Evolutionary conservation across 805 yeast genomes (phyloP).

Genomic region (Metschnikowia baotianmanensis): DNA sequence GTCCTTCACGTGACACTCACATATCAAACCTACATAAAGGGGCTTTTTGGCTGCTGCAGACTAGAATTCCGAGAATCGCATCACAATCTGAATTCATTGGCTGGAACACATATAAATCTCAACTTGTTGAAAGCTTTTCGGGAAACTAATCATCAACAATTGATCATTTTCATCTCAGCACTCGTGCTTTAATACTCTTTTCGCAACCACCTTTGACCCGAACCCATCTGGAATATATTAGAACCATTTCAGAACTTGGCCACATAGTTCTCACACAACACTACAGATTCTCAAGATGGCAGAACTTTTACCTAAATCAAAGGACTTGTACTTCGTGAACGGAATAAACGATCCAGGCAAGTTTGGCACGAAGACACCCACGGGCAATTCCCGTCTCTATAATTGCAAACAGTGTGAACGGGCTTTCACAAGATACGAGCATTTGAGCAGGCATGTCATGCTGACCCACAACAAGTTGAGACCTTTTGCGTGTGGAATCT

Average conservation of each 20-base stretch:
- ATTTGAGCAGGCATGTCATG: conserved; percentile 40
- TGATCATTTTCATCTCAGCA: neutral
- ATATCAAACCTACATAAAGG: too few species aligned
- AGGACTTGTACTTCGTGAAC: conserved; percentile 12
- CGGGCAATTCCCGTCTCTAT: conserved; percentile 43
- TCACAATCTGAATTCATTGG: neutral
- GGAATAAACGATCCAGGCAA: conserved; percentile 15
- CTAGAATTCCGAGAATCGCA: too few species aligned
- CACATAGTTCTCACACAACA: neutral
- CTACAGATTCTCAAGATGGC: conserved; percentile 1
- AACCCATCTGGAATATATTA: neutral
- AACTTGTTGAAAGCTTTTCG: neutral
- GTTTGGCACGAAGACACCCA: conserved; percentile 42
- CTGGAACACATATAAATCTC: neutral
- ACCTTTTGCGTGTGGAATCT: conserved; percentile 45
- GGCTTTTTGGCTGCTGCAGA: too few species aligned
- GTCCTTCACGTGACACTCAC: too few species aligned
- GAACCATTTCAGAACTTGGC: neutral
- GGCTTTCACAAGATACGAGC: conserved; percentile 48
- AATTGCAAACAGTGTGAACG: conserved; percentile 41
- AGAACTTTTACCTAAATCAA: conserved; percentile 4
- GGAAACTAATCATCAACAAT: neutral
- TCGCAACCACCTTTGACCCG: too few species aligned
- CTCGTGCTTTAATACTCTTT: neutral
- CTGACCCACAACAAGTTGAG: conserved; percentile 45